Evolutionary conservation across 495 filamentous ascomycete genomes (phyloP).

Genomic region (Immersiella caudata): DNA sequence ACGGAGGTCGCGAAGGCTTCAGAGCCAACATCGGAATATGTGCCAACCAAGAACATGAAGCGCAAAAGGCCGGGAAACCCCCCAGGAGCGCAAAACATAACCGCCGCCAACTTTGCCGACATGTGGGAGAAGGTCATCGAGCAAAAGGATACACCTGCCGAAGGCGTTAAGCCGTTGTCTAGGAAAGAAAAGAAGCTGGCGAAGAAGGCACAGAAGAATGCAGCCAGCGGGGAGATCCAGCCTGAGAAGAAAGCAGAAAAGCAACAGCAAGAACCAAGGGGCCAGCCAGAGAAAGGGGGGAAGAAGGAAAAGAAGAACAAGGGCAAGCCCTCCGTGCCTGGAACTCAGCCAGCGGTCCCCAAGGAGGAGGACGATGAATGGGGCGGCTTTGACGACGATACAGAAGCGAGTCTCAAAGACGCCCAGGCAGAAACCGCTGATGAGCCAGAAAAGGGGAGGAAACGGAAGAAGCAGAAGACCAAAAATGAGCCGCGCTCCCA

Average conservation of each 20-base stretch:
- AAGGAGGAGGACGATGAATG: constrained; percentile 17
- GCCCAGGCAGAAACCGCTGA: constrained; percentile 13
- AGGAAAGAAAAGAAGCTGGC: constrained; percentile 38
- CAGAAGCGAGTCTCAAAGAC: background rate
- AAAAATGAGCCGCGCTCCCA: constrained; percentile 30
- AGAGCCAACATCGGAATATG: background rate
- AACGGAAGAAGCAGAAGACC: constrained; percentile 39
- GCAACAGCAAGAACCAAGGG: constrained; percentile 16
- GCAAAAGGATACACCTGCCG: constrained; percentile 46
- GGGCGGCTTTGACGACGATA: constrained; percentile 14
- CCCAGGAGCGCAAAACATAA: constrained; percentile 54
- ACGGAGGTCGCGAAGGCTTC: constrained; percentile 23
- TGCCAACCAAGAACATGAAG: constrained; percentile 47
- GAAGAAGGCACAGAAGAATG: constrained; percentile 7
- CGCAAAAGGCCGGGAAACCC: constrained; percentile 59
- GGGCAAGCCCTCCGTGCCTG: background rate
- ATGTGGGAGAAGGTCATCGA: constrained; percentile 82
- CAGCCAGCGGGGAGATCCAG: background rate
- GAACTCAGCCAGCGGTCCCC: background rate
- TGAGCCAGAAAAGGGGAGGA: constrained; percentile 45
- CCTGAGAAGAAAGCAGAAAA: constrained; percentile 9
- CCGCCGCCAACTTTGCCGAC: constrained; percentile 69
- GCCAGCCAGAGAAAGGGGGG: constrained; percentile 27
- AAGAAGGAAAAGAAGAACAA: constrained; percentile 29
- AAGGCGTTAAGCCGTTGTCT: constrained; percentile 19